Base-by-base conservation (phyloP, 192 early-diverging fungal species). In the Piromyces finnis region DNA sequence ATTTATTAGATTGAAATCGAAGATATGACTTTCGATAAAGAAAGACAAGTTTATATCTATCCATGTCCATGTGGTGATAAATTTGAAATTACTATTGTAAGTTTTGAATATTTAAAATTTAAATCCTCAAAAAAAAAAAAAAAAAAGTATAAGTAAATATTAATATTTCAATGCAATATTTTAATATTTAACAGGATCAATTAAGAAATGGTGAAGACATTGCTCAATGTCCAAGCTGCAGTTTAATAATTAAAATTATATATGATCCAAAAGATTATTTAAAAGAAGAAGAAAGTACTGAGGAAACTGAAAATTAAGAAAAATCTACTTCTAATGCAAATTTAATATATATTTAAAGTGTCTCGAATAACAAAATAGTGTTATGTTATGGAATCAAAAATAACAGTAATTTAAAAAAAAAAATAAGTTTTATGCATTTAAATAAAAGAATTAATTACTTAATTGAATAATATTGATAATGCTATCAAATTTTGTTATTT, bases 11-110 rank as follows among this genome's bases (percentile, higher is more conserved):
- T 93, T 35, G 90, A 91, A 84, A 89, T 92, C 30, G 93, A 98
- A 84, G 97, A 98, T 85, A 93, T 98, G 90, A 94, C 94, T 79
- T 98, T 92, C 84, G 92, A 96, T 82, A 93, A 95, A 83, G 94
- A 95, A 37, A 89, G 86, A 29, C 85, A 91, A 79, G 87, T 90
- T 17, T 98, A 95, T 88, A 89, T 88, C 78, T 98, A 96, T 83
- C 97, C 97, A 29, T 98, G 96, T 84, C 97, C 97, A 4, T 98
- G 97, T 86, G 97, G 97, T 17, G 97, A 98, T 89, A 89, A 90
- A 29, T 98, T 98, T 83, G 87, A 93, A 82, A 97, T 97, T 81
- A 91, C 93, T 9, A 83, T 89, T 84, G 92, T 92, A 86, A 78
- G 79, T 79, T 78, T n/a, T 28, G 12, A 13, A 22, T 29, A 15